Percentiles rank a stretch among this genome's conserved stretches.
Evolutionary conservation across 169 alveolate species (phyloP).

Genomic region (Plasmodium vivax): DNA sequence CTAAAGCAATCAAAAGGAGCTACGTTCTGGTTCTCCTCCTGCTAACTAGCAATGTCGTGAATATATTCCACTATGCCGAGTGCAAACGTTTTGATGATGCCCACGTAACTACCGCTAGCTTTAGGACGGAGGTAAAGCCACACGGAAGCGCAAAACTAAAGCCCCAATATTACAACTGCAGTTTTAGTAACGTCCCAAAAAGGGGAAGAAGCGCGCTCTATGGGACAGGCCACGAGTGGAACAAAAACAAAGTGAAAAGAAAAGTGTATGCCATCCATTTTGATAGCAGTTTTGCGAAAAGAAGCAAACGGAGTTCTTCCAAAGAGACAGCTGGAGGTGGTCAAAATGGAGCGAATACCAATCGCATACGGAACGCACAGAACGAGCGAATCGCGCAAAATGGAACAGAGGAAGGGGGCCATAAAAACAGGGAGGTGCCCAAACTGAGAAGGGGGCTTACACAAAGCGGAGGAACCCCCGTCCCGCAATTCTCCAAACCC

Average conservation of each 20-base stretch:
- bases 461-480: background rate
- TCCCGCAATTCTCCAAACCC: background rate
- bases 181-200: background rate
- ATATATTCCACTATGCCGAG: constrained; percentile 3
- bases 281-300: background rate
- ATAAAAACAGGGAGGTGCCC: background rate
- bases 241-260: constrained; percentile 3
- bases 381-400: background rate
- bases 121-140: background rate
- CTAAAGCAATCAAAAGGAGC: constrained; percentile 3
- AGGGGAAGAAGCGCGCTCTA: background rate
- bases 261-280: background rate
- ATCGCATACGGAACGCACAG: background rate
- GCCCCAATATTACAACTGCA: constrained; percentile 1
- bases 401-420: background rate
- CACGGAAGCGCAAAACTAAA: background rate
- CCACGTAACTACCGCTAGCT: background rate
- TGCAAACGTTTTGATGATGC: constrained; percentile 18
- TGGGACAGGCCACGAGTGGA: background rate
- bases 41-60: constrained; percentile 37
- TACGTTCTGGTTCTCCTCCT: constrained; percentile 28
- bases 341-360: background rate
- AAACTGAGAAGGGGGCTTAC: background rate
- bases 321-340: background rate
- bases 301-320: background rate